Percentiles rank a stretch among this genome's conserved stretches.
phyloP scores from a whole-genome alignment of 169 alveolate genomes.

The Plasmodium knowlesi region DNA sequence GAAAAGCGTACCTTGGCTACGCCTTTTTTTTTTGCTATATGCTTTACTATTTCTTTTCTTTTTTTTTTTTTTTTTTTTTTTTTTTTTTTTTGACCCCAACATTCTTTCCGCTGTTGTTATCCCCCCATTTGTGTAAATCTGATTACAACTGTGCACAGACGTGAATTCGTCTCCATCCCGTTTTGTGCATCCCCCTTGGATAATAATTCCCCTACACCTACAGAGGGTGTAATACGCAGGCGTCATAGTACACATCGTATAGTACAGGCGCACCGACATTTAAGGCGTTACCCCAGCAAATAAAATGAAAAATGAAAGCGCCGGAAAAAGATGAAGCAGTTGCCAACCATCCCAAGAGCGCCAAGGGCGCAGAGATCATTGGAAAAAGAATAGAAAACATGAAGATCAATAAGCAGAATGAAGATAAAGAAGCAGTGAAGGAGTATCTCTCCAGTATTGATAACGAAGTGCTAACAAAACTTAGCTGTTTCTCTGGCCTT shows the following conservation, averaged over 20 bases:
- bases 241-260: too few relatives aligned
- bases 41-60: neutral
- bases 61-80: too few relatives aligned
- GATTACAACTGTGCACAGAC: neutral
- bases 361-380: neutral
- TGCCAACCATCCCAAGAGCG: neutral
- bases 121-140: neutral
- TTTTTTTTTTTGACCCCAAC: too few relatives aligned
- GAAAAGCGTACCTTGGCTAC: neutral
- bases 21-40: neutral
- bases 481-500: constrained; percentile 1
- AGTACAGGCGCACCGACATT: too few relatives aligned
- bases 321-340: constrained; percentile 14
- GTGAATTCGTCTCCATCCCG: too few relatives aligned
- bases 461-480: neutral
- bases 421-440: neutral
- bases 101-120: too few relatives aligned
- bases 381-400: neutral
- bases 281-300: neutral
- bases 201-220: too few relatives aligned
- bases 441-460: constrained; percentile 15
- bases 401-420: neutral
- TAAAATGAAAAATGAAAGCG: constrained; percentile 61
- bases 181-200: too few relatives aligned
- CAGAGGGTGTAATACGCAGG: too few relatives aligned